A percentile compares a stretch with the other conserved stretches of the same genome.
Conservation (phyloP, 2,329 filamentous ascomycete genomes). For the Pestalotiopsis sp. region DNA sequence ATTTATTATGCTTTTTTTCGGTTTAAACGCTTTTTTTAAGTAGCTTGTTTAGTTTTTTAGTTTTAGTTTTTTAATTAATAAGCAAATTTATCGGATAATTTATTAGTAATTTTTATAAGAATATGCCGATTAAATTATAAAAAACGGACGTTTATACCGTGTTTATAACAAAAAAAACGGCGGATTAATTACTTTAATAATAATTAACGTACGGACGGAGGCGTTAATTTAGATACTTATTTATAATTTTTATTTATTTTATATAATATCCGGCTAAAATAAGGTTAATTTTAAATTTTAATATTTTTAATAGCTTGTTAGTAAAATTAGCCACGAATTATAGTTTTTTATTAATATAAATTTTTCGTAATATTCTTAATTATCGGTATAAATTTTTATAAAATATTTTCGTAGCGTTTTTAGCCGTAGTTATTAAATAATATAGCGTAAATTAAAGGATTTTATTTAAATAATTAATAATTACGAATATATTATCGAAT, state of each 20-base stretch:
- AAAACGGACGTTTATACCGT: not conserved
- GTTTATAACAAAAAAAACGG: not conserved
- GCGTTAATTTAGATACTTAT: not conserved
- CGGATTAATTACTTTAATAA: not conserved
- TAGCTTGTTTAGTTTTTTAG: not conserved
- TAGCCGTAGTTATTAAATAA: not conserved
- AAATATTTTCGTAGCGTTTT: not conserved
- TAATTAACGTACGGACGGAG: not conserved
- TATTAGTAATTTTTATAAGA: not conserved
- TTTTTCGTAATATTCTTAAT: not conserved
- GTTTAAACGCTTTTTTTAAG: not conserved
- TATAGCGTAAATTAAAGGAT: not conserved
- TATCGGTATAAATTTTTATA: not conserved
- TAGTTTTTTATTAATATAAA: not conserved
- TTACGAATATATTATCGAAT: not conserved
- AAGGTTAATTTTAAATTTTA: not conserved
- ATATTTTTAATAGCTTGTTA: not conserved
- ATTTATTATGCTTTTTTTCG: too few relatives aligned
- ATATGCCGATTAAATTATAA: not conserved
- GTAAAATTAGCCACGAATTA: not conserved
- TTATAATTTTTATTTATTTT: not conserved
- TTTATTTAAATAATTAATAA: not conserved
- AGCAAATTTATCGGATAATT: not conserved
- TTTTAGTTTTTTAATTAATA: too few relatives aligned
- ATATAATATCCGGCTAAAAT: not conserved